Evolutionary conservation across 129 eudicot genomes (phyloP).

Genomic region (Logfia minima): DNA sequence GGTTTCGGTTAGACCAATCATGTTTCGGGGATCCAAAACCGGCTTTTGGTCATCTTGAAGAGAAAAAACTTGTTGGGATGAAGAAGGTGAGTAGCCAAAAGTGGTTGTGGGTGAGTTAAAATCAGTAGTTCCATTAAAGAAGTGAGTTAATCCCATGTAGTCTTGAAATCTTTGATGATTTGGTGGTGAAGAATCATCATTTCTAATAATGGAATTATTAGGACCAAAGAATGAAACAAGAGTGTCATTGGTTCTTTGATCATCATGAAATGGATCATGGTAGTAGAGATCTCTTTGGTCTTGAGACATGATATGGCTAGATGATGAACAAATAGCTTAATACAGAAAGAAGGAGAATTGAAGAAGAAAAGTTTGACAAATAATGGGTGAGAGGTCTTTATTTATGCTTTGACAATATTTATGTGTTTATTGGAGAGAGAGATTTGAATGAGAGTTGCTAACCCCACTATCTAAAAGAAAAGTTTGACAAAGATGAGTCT

Average conservation of each 20-base stretch:
- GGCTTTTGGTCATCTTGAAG: conserved; percentile 42
- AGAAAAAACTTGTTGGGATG: conserved; percentile 34
- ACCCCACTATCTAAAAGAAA: conserved; percentile 55
- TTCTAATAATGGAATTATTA: conserved; percentile 13
- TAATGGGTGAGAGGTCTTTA: conserved; percentile 51
- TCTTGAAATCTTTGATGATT: conserved; percentile 46
- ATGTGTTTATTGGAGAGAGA: conserved; percentile 35
- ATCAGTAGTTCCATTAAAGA: conserved; percentile 49
- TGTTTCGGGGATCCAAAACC: conserved; percentile 17
- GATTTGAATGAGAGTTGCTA: conserved; percentile 41
- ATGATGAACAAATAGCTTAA: neutral
- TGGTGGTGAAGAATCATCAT: conserved; percentile 29
- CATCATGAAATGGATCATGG: conserved; percentile 53
- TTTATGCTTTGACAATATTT: conserved; percentile 72
- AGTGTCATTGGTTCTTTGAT: conserved; percentile 31
- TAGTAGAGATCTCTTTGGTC: conserved; percentile 60
- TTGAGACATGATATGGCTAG: conserved; percentile 52
- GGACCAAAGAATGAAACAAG: conserved; percentile 39
- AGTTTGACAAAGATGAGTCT: conserved; percentile 57
- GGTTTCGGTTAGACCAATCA: conserved; percentile 34
- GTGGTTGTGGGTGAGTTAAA: conserved; percentile 39
- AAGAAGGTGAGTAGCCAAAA: conserved; percentile 51
- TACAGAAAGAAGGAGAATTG: conserved; percentile 21
- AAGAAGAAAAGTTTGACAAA: conserved; percentile 49
- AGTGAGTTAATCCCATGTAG: conserved; percentile 53